These are phyloP conservation scores for Vanrija humicola DNA, from an alignment of 1,284 basidiomycete species.

Conservation along the genomic window DNA sequence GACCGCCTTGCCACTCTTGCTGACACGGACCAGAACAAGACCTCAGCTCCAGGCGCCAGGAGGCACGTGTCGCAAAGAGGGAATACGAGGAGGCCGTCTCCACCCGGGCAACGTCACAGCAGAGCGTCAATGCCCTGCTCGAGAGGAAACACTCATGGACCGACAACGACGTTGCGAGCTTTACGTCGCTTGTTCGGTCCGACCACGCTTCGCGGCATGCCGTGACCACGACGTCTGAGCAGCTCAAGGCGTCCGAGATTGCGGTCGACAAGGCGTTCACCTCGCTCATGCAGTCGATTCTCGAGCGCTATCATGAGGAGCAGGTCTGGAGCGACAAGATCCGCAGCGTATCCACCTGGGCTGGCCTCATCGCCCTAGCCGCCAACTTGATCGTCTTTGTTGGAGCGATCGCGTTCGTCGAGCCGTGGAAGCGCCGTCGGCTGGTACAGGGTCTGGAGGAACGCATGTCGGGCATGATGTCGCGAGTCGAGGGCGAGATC, in stretches of 20 bases:
- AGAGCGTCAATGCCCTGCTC: conserved; percentile 83
- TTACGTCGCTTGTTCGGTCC: conserved; percentile 77
- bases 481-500: conserved; percentile 59
- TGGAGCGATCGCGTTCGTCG: conserved; percentile 77
- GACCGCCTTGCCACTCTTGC: neutral
- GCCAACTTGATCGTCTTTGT: conserved; percentile 85
- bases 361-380: conserved; percentile 72
- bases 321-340: conserved; percentile 98
- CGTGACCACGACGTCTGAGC: conserved; percentile 64
- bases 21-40: conserved; percentile 29
- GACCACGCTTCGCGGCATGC: conserved; percentile 79
- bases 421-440: conserved; percentile 84
- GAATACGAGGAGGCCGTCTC: conserved; percentile 70
- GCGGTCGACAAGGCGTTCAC: conserved; percentile 79
- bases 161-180: conserved; percentile 71
- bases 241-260: conserved; percentile 64
- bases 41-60: conserved; percentile 54
- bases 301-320: conserved; percentile 88
- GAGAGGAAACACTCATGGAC: conserved; percentile 79
- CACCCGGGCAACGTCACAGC: conserved; percentile 72
- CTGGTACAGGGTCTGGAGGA: conserved; percentile 81
- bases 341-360: conserved; percentile 84
- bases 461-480: conserved; percentile 70
- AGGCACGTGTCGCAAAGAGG: conserved; percentile 65
- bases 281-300: conserved; percentile 76